Percentiles rank a stretch among this genome's conserved stretches.
phyloP scores from a whole-genome alignment of 2,329 filamentous ascomycete genomes.

The Dichotomopilus funicola region DNA sequence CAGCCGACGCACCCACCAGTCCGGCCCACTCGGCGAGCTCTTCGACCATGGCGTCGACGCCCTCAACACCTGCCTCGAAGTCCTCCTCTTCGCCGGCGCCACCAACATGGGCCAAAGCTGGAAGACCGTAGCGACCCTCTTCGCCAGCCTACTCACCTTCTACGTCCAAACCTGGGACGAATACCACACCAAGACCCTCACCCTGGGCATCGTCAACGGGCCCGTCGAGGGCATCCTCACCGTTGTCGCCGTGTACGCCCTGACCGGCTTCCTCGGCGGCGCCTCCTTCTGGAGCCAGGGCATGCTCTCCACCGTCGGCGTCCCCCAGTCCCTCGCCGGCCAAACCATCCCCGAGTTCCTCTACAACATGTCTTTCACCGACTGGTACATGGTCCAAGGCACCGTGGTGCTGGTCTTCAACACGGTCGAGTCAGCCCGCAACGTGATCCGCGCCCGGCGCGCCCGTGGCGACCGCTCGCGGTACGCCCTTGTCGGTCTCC shows the following conservation, averaged over 20 bases:
- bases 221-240: slow-evolving; percentile 92
- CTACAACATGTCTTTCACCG: slow-evolving; percentile 78
- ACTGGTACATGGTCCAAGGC: slow-evolving; percentile 91
- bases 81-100: slow-evolving; percentile 81
- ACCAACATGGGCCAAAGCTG: slow-evolving; percentile 92
- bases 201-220: slow-evolving; percentile 83
- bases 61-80: slow-evolving; percentile 89
- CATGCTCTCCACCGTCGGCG: slow-evolving; percentile 63
- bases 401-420: slow-evolving; percentile 75
- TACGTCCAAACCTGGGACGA: slow-evolving; percentile 99
- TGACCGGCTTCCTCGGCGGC: slow-evolving; percentile 80
- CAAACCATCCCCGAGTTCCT: slow-evolving; percentile 58
- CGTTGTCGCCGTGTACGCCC: slow-evolving; percentile 70
- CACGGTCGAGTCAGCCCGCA: slow-evolving; percentile 69
- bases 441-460: slow-evolving; percentile 77
- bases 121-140: slow-evolving; percentile 77
- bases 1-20: slow-evolving; percentile 81
- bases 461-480: slow-evolving; percentile 65
- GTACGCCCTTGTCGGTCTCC: slow-evolving; percentile 71
- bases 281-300: slow-evolving; percentile 90
- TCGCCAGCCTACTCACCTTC: slow-evolving; percentile 83
- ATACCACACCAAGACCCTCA: slow-evolving; percentile 95
- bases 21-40: slow-evolving; percentile 87
- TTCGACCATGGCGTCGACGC: slow-evolving; percentile 98
- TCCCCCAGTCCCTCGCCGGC: slow-evolving; percentile 51